A percentile compares a stretch with the other conserved stretches of the same genome.
Conservation (phyloP, 78 protist genomes). For the Speleostelium caveatum region DNA sequence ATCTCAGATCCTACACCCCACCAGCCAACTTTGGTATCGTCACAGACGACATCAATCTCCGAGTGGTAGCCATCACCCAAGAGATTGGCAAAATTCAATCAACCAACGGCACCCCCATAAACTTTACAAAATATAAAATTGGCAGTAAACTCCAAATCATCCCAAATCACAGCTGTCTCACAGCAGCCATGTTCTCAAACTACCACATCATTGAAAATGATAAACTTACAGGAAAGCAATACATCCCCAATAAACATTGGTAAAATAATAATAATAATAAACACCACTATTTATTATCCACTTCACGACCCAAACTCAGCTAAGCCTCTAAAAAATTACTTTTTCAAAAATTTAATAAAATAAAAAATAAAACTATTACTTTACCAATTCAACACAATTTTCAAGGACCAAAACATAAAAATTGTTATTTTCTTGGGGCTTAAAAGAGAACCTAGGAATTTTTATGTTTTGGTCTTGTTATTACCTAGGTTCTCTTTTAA, state of each 20-base stretch:
- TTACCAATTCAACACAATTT: too few species aligned
- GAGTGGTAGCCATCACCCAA: constrained; percentile 54
- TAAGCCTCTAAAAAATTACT: too few species aligned
- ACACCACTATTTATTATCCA: too few species aligned
- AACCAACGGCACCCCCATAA: constrained; percentile 10
- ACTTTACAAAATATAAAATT: constrained; percentile 13
- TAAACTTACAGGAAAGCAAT: not conserved
- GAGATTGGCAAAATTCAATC: constrained; percentile 50
- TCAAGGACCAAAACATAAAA: too few species aligned
- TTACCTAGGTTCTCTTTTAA: too few species aligned
- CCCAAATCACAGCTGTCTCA: constrained; percentile 73
- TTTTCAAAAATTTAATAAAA: too few species aligned
- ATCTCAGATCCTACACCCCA: not conserved
- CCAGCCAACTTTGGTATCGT: constrained; percentile 37
- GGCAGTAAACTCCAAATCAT: constrained; percentile 33
- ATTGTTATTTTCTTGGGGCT: too few species aligned
- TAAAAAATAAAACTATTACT: too few species aligned
- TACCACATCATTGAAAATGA: constrained; percentile 10
- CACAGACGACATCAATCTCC: constrained; percentile 11
- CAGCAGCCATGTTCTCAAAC: constrained; percentile 70
- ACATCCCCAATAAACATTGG: constrained; percentile 73
- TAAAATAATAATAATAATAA: too few species aligned
- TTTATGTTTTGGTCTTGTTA: too few species aligned
- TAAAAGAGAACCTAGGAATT: too few species aligned
- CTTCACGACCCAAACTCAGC: too few species aligned